A percentile compares a stretch with the other conserved stretches of the same genome.
Conservation (phyloP, 129 eudicot species). For the Artemisia tridentata region DNA sequence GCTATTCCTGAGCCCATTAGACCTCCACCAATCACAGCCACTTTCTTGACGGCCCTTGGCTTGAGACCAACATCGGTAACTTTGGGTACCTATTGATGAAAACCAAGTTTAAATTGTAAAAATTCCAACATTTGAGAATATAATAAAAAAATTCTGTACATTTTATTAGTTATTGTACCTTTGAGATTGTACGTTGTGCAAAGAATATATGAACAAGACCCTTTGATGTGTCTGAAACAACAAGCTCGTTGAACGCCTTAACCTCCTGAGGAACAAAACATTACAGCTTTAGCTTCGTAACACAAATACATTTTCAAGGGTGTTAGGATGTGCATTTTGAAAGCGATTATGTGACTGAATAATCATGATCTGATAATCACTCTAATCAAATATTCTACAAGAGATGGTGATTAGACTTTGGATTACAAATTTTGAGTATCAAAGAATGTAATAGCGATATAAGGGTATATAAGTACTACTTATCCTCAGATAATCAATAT, state of each 20-base stretch:
- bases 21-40: conserved; percentile 97
- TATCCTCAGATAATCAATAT: too few species aligned
- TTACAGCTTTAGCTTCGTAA: neutral
- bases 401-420: too few species aligned
- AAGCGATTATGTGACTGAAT: neutral
- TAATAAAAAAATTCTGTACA: neutral
- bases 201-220: conserved; percentile 93
- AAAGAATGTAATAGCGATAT: too few species aligned
- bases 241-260: conserved; percentile 59
- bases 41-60: conserved; percentile 81
- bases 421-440: too few species aligned
- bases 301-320: neutral
- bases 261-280: conserved; percentile 56
- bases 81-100: conserved; percentile 69
- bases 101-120: neutral
- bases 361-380: conserved; percentile 5
- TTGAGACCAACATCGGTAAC: conserved; percentile 86
- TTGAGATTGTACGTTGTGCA: conserved; percentile 84
- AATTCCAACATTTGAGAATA: neutral
- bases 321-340: neutral
- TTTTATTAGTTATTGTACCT: conserved; percentile 48
- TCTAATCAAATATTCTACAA: neutral
- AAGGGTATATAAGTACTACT: too few species aligned
- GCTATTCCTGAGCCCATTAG: conserved; percentile 99
- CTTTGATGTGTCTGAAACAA: conserved; percentile 66